These are phyloP conservation scores for Xylariaceae sp. DNA, from an alignment of 2,329 filamentous ascomycete genomes.

Conservation along the genomic window DNA sequence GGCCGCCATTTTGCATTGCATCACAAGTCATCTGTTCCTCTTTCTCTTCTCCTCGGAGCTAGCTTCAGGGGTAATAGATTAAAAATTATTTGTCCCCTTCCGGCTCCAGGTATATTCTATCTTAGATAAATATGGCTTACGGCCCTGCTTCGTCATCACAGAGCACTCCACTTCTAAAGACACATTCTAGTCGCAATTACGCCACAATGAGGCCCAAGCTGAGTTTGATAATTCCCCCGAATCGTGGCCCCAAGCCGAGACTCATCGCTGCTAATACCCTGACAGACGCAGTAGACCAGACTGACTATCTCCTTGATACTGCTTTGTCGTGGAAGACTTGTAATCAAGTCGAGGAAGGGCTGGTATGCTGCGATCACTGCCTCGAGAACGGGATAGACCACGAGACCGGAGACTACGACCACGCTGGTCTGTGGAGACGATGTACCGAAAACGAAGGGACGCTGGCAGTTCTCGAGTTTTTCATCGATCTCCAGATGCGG, in stretches of 20 bases:
- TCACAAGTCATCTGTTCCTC: not conserved
- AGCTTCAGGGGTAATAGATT: not conserved
- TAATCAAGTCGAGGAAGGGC: not conserved
- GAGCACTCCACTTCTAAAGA: conserved; percentile 10
- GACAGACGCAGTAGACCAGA: not conserved
- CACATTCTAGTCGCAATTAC: conserved; percentile 6
- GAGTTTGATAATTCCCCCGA: conserved; percentile 6
- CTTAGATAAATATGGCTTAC: too few species aligned
- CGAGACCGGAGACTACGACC: not conserved
- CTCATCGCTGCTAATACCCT: conserved; percentile 1
- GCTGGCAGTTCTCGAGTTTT: conserved; percentile 10
- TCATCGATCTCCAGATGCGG: conserved; percentile 15
- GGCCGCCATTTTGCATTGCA: too few species aligned
- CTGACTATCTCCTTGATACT: not conserved
- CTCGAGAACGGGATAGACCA: conserved; percentile 12
- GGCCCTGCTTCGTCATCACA: conserved; percentile 2
- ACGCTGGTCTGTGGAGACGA: conserved; percentile 5
- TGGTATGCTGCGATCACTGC: conserved; percentile 12
- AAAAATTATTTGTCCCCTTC: not conserved
- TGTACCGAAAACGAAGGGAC: conserved; percentile 8
- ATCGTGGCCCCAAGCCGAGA: not conserved
- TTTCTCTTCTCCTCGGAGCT: not conserved
- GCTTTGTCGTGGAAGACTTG: not conserved
- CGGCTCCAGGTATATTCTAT: too few species aligned
- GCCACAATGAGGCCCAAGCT: conserved; percentile 4